Percentiles rank a stretch among this genome's conserved stretches.
phyloP scores from a whole-genome alignment of 495 filamentous ascomycete genomes.

The Bryoglossum gracile region DNA sequence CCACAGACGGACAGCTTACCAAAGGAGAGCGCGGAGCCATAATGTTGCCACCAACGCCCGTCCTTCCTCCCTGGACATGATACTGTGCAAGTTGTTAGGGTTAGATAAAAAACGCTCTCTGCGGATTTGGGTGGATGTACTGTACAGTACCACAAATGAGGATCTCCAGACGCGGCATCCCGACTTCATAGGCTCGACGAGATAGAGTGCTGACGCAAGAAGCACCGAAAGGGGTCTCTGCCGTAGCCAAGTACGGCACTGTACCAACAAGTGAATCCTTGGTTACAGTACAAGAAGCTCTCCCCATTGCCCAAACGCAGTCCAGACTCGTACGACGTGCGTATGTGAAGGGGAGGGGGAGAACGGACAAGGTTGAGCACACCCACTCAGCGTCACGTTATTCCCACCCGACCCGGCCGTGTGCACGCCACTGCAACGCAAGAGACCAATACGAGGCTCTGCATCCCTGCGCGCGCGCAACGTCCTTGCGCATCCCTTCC shows the following conservation, averaged over 20 bases:
- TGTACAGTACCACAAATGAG: slow-evolving; percentile 10
- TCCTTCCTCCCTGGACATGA: too few relatives aligned
- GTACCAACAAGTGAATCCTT: too few relatives aligned
- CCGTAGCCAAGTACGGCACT: neutral
- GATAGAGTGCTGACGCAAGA: slow-evolving; percentile 17
- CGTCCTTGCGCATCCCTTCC: neutral
- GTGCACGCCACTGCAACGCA: neutral
- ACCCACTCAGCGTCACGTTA: slow-evolving; percentile 24
- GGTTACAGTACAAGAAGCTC: too few relatives aligned
- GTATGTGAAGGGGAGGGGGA: neutral
- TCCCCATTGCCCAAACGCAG: too few relatives aligned
- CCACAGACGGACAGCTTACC: neutral
- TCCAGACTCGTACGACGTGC: neutral
- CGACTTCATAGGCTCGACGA: slow-evolving; percentile 16
- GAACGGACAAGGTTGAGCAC: slow-evolving; percentile 1
- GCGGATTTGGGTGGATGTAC: neutral
- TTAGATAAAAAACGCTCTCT: too few relatives aligned
- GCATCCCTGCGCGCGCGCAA: slow-evolving; percentile 15
- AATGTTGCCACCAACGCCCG: neutral
- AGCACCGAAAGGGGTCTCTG: slow-evolving; percentile 3
- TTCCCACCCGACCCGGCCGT: slow-evolving; percentile 3
- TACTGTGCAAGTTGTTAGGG: too few relatives aligned
- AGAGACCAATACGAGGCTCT: slow-evolving; percentile 15
- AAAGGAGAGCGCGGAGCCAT: neutral
- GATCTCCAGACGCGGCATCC: neutral